Conservation (phyloP, 2,329 filamentous ascomycete genomes). For the Botrytis aclada region DNA sequence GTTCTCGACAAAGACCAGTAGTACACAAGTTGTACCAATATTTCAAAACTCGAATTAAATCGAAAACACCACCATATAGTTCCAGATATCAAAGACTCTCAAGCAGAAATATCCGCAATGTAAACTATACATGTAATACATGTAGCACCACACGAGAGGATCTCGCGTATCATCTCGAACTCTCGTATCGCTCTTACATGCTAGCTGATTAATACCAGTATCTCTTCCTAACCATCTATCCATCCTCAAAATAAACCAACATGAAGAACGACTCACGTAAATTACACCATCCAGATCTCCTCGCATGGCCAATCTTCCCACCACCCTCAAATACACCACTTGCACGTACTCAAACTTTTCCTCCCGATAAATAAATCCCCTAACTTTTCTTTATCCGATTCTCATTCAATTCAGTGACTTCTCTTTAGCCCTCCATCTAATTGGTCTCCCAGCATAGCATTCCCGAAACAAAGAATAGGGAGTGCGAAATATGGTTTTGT, state of each 20-base stretch:
- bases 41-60: not conserved
- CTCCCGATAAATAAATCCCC: not conserved
- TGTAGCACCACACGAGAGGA: not conserved
- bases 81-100: not conserved
- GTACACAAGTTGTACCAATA: no score
- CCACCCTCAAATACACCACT: not conserved
- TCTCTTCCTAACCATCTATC: not conserved
- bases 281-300: not conserved
- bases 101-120: not conserved
- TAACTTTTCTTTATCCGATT: not conserved
- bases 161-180: not conserved
- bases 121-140: not conserved
- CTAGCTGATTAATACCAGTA: not conserved
- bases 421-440: not conserved
- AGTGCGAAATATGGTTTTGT: no score
- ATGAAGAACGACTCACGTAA: not conserved
- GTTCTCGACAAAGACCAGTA: not conserved
- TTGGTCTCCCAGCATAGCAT: no score
- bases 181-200: no score
- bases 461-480: not conserved
- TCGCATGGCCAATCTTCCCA: not conserved
- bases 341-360: not conserved
- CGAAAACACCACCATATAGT: not conserved
- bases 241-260: not conserved
- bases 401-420: not conserved